These are phyloP conservation scores for Oenanthe javanica DNA, from an alignment of 140 eudicot species.

Conservation along the genomic window DNA sequence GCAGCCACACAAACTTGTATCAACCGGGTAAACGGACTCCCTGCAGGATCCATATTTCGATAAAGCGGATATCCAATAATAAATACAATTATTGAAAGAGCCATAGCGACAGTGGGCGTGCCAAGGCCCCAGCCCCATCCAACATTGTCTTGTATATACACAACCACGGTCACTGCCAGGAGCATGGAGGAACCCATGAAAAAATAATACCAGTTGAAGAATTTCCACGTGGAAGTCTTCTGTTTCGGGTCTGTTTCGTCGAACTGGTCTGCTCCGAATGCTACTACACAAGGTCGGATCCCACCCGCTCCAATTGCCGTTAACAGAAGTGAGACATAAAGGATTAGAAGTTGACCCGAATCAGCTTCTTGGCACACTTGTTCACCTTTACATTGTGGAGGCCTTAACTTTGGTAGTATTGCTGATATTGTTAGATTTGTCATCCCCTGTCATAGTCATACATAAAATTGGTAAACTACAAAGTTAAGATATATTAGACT, in stretches of 20 bases:
- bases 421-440: constrained; percentile 62
- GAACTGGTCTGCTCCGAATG: constrained; percentile 93
- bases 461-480: not conserved
- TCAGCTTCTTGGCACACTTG: constrained; percentile 60
- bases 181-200: constrained; percentile 80
- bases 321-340: constrained; percentile 61
- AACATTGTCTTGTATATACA: constrained; percentile 70
- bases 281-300: constrained; percentile 87
- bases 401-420: constrained; percentile 60
- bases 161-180: constrained; percentile 76
- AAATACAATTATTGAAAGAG: constrained; percentile 49
- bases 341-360: constrained; percentile 59
- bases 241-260: constrained; percentile 65
- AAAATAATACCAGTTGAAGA: constrained; percentile 90
- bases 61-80: constrained; percentile 77
- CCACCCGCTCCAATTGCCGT: constrained; percentile 92
- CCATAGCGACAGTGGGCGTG: constrained; percentile 69
- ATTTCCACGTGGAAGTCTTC: constrained; percentile 73
- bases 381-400: constrained; percentile 43
- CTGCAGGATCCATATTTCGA: constrained; percentile 72
- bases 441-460: constrained; percentile 51
- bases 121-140: constrained; percentile 99
- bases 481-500: not conserved
- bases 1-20: constrained; percentile 90
- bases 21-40: constrained; percentile 97